Base-by-base conservation (phyloP, 805 yeast genomes). In the Ogataea dorogensis region DNA sequence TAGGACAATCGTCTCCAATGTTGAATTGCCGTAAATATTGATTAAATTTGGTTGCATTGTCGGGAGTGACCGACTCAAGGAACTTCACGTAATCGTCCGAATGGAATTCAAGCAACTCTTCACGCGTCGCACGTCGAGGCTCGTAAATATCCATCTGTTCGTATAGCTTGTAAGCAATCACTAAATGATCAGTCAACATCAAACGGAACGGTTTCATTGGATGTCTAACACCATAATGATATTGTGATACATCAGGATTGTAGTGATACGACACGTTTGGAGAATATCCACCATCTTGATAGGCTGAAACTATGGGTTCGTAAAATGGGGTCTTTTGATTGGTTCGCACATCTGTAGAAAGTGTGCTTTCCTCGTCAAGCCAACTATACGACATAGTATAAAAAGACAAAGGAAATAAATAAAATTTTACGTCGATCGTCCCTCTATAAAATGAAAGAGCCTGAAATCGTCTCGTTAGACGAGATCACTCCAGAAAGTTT, bases 181-280 rank as follows among this genome's bases (percentile, higher is more conserved):
- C 91, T 43, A 91, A 66, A 58, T 89, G 96, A 63, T 91, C 97
- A 0, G 98, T 91, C 28, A 91, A 72, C 89, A 88, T 82, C 44
- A 93, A 68, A 47, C 98, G 68, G 60, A 89, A 86, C 11, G 98
- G 98, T 59, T 91, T 91, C 98, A 91, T 91, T n/a, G 98, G 98
- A 61, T 91, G 98, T 42, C 79, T 75, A 1, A 86, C 84, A 12
- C 98, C 98, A 59, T 86, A 89, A 54, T 89, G 96, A 61, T 81
- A 89, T 46, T 77, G 74, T 1, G 86, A 71, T 0, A 81, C 94
- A 35, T 81, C 77, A 17, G 88, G 85, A 59, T 88, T 88, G 62
- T 75, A 86, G 60, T 88, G 97, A 63, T 88, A 88, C 7, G 95
- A 86, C 1, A 88, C 96, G 53, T 75, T 64, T 3, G 81, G 79